phyloP scores from a whole-genome alignment of 2,329 filamentous ascomycete genomes.

The Aspergillus oerlinghausenensis region DNA sequence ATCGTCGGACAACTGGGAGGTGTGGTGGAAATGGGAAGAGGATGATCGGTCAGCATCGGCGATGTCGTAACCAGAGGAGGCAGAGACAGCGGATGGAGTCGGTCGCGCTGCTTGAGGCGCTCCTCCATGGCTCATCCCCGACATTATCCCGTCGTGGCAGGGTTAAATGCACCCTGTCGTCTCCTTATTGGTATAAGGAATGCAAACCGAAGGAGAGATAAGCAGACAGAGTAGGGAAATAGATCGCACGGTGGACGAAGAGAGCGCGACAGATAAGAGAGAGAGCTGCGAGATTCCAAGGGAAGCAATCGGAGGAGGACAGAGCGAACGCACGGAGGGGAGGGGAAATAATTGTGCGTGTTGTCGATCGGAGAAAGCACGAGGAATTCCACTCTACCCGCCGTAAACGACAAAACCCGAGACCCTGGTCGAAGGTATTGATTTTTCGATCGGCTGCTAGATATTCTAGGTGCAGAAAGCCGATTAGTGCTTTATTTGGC shows the following conservation, averaged over 20 bases:
- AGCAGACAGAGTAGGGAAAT: constrained; percentile 1
- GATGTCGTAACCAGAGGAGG: constrained; percentile 25
- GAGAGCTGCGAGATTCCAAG: neutral
- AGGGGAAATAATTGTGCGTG: neutral
- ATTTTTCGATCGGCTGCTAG: neutral
- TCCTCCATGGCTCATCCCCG: constrained; percentile 33
- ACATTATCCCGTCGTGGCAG: constrained; percentile 21
- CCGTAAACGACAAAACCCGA: constrained; percentile 27
- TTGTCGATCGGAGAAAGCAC: constrained; percentile 5
- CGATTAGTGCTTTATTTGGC: neutral
- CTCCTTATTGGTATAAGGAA: constrained; percentile 2
- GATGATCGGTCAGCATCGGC: constrained; percentile 20
- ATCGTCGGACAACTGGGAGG: constrained; percentile 34
- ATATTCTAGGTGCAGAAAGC: neutral
- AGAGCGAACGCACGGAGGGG: neutral
- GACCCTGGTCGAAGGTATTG: neutral
- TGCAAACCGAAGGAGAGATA: neutral
- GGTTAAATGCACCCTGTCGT: neutral
- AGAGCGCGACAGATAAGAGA: constrained; percentile 1
- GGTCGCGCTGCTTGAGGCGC: constrained; percentile 33
- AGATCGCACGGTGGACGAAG: constrained; percentile 4
- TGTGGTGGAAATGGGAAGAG: constrained; percentile 11
- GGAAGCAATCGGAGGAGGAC: neutral
- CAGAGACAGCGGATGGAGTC: constrained; percentile 24
- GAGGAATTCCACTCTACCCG: constrained; percentile 30